These are phyloP conservation scores for Flaveria ramosissima DNA, from an alignment of 129 eudicot genomes.

Conservation along the genomic window DNA sequence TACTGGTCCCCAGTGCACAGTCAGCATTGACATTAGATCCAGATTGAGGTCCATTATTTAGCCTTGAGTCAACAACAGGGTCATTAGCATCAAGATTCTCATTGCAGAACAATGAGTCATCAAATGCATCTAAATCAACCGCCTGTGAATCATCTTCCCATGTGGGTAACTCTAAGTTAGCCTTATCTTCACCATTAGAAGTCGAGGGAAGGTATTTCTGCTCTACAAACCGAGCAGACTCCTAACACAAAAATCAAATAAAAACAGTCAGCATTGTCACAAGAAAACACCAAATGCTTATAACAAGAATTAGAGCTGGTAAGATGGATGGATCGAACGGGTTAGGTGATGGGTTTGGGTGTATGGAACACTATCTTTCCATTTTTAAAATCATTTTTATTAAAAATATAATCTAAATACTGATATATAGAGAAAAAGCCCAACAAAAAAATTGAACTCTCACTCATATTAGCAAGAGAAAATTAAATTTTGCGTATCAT, in stretches of 20 bases:
- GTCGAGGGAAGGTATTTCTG: slow-evolving; percentile 32
- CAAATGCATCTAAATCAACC: slow-evolving; percentile 37
- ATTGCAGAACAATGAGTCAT: slow-evolving; percentile 50
- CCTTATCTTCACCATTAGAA: slow-evolving; percentile 33
- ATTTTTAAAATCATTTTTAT: background rate
- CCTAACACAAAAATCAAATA: slow-evolving; percentile 40
- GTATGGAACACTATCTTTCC: background rate
- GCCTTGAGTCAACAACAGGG: slow-evolving; percentile 34
- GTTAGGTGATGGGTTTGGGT: background rate
- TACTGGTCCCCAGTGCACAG: slow-evolving; percentile 24
- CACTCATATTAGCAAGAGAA: too few species aligned
- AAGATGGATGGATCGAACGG: background rate
- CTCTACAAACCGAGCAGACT: slow-evolving; percentile 28
- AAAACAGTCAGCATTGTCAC: slow-evolving; percentile 16
- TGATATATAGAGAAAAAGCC: background rate
- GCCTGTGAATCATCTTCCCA: slow-evolving; percentile 62
- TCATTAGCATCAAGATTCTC: slow-evolving; percentile 50
- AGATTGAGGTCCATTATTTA: slow-evolving; percentile 25
- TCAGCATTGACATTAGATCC: slow-evolving; percentile 16
- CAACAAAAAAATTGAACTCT: background rate
- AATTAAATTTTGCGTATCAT: background rate
- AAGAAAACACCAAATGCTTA: slow-evolving; percentile 2
- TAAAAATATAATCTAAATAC: background rate
- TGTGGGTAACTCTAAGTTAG: slow-evolving; percentile 29
- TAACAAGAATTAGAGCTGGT: background rate